Base-by-base conservation (phyloP, 345 rosid species). In the Aquilaria yunnanensis region DNA sequence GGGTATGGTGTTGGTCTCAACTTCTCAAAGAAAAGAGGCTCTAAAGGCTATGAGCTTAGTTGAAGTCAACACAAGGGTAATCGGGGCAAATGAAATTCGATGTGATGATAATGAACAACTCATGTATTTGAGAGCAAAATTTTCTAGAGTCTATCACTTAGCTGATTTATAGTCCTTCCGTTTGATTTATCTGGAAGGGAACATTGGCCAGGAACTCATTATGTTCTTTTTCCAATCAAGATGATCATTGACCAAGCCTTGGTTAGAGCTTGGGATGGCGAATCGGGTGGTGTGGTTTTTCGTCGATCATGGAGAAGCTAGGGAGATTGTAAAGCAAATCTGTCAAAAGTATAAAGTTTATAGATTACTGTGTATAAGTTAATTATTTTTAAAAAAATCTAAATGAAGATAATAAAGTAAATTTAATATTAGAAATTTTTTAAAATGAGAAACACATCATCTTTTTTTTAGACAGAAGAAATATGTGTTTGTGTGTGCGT, bases 131-230 rank as follows among this genome's bases (percentile, higher is more conserved):
- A 75, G 93, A 62, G 93, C 88, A 46, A 81, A 66, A 23, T 89
- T 86, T 62, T 74, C 76, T 60, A 72, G 83, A 56, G 75, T 84
- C 41, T 56, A 66, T 57, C 76, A 84, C 6, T 79, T 85, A 1
- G 54, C 72, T 6, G 66, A 79, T 56, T 81, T 88, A 32, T 83
- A 84, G 69, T 79, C 96, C 56, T 89, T 84, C 51, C 90, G 79
- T 69, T 67, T 89, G 80, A 79, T 89, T 54, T 90, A 86, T 58
- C 96, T 89, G 0, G 80, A 84, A 14, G 87, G 87, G 12, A 77
- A 73, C 59, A 79, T 82, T 1, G 88, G 90, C 23, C 93, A 89
- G 72, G 93, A 89, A 73, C 87, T 89, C 46, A 84, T 92, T 67
- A 72, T 89, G 62, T 84, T 79, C 75, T 65, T 89, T 60, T 74